These are phyloP conservation scores for Sphaerobolus stellatus DNA, from an alignment of 1,284 basidiomycete genomes.

Conservation along the genomic window DNA sequence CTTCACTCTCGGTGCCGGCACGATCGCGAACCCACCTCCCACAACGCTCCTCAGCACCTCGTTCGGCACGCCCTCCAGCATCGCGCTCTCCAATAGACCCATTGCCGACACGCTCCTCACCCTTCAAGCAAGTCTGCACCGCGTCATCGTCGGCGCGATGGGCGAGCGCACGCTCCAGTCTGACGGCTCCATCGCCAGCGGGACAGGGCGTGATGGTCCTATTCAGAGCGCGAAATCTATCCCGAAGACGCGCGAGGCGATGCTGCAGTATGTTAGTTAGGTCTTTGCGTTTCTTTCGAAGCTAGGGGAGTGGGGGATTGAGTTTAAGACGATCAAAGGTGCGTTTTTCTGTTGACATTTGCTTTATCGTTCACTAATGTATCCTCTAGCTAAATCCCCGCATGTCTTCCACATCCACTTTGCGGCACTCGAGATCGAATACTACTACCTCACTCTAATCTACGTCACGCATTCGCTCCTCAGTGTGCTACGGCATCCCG, in stretches of 20 bases:
- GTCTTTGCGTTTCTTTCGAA: slow-evolving; percentile 4
- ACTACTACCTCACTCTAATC: slow-evolving; percentile 6
- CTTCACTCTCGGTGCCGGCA: slow-evolving; percentile 8
- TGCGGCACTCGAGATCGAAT: slow-evolving; percentile 9
- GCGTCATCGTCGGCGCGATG: slow-evolving; percentile 1
- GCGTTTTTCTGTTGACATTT: neutral
- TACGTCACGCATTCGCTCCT: slow-evolving; percentile 1
- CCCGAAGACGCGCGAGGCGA: neutral
- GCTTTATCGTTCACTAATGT: neutral
- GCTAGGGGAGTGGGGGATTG: slow-evolving; percentile 12
- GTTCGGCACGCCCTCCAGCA: slow-evolving; percentile 1
- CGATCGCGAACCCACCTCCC: neutral
- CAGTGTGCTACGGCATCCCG: slow-evolving; percentile 7
- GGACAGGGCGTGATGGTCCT: neutral
- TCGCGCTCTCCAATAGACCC: neutral
- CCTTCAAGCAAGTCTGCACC: slow-evolving; percentile 7
- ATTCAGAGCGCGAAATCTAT: neutral
- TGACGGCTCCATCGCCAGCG: neutral
- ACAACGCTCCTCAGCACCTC: no score
- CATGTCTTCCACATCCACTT: neutral
- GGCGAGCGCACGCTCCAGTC: neutral
- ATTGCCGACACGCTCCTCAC: slow-evolving; percentile 2
- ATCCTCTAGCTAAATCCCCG: neutral
- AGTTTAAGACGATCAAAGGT: slow-evolving; percentile 7
- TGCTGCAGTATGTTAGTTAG: neutral